Conservation (phyloP, 257 asterid genomes). For the Solanum sparsipilum region DNA sequence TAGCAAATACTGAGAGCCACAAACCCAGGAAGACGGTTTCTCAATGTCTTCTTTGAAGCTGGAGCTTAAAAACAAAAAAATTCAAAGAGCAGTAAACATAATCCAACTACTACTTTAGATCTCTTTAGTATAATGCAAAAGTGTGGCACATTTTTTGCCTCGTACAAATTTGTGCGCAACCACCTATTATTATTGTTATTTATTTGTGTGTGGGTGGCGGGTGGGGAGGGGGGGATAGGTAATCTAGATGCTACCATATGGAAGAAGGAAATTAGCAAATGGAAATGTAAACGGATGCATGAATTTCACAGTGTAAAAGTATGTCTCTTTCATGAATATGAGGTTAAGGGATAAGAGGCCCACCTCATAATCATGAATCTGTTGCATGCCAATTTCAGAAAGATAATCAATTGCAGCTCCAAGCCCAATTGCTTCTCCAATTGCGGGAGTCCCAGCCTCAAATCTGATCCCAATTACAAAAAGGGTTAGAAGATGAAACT, state of each 20-base stretch:
- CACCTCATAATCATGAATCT: slow-evolving; percentile 89
- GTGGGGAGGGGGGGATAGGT: background rate
- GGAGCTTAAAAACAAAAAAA: background rate
- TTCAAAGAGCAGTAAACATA: background rate
- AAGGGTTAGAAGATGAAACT: background rate
- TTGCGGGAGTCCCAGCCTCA: slow-evolving; percentile 99
- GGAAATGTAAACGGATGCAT: background rate
- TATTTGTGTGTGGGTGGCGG: background rate
- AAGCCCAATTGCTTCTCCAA: slow-evolving; percentile 85
- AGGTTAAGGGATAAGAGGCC: background rate
- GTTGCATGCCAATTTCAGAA: slow-evolving; percentile 82
- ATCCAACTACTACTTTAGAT: background rate
- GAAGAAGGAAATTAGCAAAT: background rate
- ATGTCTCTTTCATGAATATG: background rate
- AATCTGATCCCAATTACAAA: slow-evolving; percentile 34
- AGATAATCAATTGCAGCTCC: slow-evolving; percentile 90
- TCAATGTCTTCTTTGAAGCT: background rate
- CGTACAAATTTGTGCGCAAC: background rate
- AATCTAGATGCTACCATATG: background rate
- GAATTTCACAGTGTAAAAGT: background rate
- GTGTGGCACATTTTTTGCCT: background rate
- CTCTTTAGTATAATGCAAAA: background rate
- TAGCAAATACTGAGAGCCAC: background rate
- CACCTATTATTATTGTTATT: background rate
- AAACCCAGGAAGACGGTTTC: background rate